Conservation (phyloP, 306 rosid species). For the Ziziphus jujuba region DNA sequence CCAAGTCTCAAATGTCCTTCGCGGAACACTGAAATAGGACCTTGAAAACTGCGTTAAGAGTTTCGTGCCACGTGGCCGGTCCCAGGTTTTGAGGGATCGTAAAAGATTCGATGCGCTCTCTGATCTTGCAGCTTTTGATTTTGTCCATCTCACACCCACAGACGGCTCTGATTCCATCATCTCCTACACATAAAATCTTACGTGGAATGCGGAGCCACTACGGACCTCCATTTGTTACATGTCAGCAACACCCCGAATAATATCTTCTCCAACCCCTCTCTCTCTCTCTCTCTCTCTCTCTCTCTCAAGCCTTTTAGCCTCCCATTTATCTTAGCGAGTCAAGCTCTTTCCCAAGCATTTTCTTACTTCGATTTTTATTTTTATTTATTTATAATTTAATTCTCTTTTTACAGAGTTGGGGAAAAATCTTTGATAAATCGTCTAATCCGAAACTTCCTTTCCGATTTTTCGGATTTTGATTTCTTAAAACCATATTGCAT, state of each 20-base stretch:
- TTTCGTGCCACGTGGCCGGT: constrained; percentile 42
- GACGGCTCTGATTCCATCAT: constrained; percentile 2
- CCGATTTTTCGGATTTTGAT: constrained; percentile 1
- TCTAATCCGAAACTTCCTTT: constrained; percentile 16
- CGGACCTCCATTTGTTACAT: constrained; percentile 53
- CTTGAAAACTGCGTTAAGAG: neutral
- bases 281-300: neutral
- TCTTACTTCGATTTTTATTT: neutral
- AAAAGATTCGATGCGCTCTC: constrained; percentile 28
- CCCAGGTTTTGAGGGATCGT: constrained; percentile 30
- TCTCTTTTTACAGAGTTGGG: constrained; percentile 4
- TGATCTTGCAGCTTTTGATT: constrained; percentile 43
- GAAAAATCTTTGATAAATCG: constrained; percentile 16
- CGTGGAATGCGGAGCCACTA: constrained; percentile 33
- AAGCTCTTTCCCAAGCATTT: constrained; percentile 15
- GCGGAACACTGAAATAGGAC: neutral
- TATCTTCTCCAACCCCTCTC: constrained; percentile 42
- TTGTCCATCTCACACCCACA: constrained; percentile 34
- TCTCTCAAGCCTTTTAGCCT: constrained; percentile 13
- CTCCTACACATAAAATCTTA: constrained; percentile 7
- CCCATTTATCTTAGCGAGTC: constrained; percentile 40
- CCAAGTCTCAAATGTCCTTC: neutral
- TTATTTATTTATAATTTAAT: neutral
- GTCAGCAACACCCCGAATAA: constrained; percentile 40
- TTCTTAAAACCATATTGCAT: constrained; percentile 25